phyloP scores from a whole-genome alignment of 495 filamentous ascomycete genomes.

The Penicillium bovifimosum region DNA sequence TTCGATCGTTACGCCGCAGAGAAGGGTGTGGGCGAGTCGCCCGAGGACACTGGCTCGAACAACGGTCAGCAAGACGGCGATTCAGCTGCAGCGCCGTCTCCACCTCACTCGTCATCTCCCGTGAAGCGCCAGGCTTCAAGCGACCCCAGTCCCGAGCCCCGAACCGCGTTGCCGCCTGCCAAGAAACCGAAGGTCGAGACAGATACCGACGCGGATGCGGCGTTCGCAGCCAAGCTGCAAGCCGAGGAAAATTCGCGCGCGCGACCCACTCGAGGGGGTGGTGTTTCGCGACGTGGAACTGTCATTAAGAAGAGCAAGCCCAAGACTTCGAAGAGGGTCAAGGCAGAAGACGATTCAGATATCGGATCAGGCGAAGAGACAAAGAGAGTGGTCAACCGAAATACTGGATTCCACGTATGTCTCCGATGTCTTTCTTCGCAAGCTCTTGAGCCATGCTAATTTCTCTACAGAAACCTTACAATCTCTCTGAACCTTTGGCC shows the following conservation, averaged over 20 bases:
- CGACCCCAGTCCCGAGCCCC: constrained; percentile 42
- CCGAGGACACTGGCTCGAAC: constrained; percentile 30
- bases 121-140: constrained; percentile 52
- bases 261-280: constrained; percentile 64
- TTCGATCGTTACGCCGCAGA: constrained; percentile 71
- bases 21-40: constrained; percentile 34
- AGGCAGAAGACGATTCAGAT: constrained; percentile 75
- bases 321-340: constrained; percentile 73
- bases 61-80: constrained; percentile 40
- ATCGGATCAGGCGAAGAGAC: constrained; percentile 57
- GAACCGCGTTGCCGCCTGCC: constrained; percentile 40
- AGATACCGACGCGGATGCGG: constrained; percentile 71
- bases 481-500: constrained; percentile 60
- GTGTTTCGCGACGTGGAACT: constrained; percentile 49
- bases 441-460: constrained; percentile 4
- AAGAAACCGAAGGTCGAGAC: constrained; percentile 54
- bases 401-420: constrained; percentile 64
- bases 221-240: constrained; percentile 80
- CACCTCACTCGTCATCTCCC: constrained; percentile 47
- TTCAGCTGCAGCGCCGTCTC: constrained; percentile 40
- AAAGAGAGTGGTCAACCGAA: constrained; percentile 58
- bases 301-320: constrained; percentile 61
- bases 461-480: constrained; percentile 54
- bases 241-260: constrained; percentile 79
- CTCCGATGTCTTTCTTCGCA: background rate